Percentiles rank a stretch among this genome's conserved stretches.
Conservation (phyloP, 2,329 filamentous ascomycete genomes). For the Cladobotryum mycophilum region DNA sequence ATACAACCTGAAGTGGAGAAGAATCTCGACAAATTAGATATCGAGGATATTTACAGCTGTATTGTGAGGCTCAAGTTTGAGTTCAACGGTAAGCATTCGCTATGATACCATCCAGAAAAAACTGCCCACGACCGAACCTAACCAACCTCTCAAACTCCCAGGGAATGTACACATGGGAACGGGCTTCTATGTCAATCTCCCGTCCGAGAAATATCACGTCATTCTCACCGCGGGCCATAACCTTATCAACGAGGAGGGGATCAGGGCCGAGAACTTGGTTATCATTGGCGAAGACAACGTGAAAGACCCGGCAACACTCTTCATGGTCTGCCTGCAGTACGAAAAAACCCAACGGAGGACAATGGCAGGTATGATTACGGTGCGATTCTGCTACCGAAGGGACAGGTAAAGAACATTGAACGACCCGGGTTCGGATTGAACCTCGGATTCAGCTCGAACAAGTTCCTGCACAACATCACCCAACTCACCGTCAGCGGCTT, state of each 20-base stretch:
- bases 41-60: neutral
- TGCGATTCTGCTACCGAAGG: neutral
- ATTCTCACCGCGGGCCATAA: slow-evolving; percentile 6
- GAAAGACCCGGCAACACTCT: neutral
- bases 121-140: no score
- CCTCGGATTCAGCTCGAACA: neutral
- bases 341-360: neutral
- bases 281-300: neutral
- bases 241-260: neutral
- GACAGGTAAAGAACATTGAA: neutral
- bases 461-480: neutral
- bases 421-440: slow-evolving; percentile 4
- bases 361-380: slow-evolving; percentile 3
- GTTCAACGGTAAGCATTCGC: neutral
- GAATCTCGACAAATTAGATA: neutral
- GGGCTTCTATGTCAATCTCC: slow-evolving; percentile 6
- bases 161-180: neutral
- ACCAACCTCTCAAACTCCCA: neutral
- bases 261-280: neutral
- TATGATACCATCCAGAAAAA: neutral
- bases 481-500: neutral
- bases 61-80: slow-evolving; percentile 2
- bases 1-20: neutral
- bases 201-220: neutral
- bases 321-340: slow-evolving; percentile 3